Conservation (phyloP, 2,329 filamentous ascomycete genomes). For the Monascus ruber region DNA sequence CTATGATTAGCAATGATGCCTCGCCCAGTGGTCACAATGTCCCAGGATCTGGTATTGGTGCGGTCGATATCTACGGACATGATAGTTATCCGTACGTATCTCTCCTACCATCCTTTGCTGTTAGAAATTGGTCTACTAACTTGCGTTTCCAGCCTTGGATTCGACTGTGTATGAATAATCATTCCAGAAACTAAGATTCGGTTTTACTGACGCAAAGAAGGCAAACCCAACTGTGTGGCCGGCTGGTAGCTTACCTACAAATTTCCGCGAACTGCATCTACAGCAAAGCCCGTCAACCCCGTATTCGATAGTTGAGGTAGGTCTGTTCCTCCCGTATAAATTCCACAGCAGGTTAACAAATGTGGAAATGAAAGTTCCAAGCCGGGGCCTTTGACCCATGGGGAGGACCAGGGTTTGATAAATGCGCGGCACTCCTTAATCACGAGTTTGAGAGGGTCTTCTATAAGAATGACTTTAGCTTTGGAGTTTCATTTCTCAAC, state of each 20-base stretch:
- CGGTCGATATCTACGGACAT: slow-evolving; percentile 55
- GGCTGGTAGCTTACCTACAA: slow-evolving; percentile 42
- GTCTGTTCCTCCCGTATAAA: slow-evolving; percentile 1
- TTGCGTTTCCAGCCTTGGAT: slow-evolving; percentile 21
- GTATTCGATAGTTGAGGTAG: slow-evolving; percentile 50
- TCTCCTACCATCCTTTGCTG: no score
- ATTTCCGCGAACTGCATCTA: slow-evolving; percentile 44
- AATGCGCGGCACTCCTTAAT: slow-evolving; percentile 55
- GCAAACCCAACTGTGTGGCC: slow-evolving; percentile 54
- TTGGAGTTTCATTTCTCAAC: slow-evolving; percentile 57
- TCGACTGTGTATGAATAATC: slow-evolving; percentile 23
- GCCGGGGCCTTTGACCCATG: slow-evolving; percentile 63
- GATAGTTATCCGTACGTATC: slow-evolving; percentile 47
- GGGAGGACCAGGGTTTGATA: slow-evolving; percentile 58
- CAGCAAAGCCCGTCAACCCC: slow-evolving; percentile 54
- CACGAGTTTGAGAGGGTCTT: slow-evolving; percentile 68
- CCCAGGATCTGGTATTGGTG: slow-evolving; percentile 47
- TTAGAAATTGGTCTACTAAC: no score
- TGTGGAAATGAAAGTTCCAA: slow-evolving; percentile 44
- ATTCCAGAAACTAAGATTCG: background rate
- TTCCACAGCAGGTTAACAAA: background rate
- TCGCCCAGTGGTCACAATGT: slow-evolving; percentile 49
- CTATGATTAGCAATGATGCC: slow-evolving; percentile 65
- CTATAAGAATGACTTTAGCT: slow-evolving; percentile 63
- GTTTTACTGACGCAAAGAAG: slow-evolving; percentile 6